Conservation (phyloP, 345 rosid genomes). For the Eucalyptus decipiens region DNA sequence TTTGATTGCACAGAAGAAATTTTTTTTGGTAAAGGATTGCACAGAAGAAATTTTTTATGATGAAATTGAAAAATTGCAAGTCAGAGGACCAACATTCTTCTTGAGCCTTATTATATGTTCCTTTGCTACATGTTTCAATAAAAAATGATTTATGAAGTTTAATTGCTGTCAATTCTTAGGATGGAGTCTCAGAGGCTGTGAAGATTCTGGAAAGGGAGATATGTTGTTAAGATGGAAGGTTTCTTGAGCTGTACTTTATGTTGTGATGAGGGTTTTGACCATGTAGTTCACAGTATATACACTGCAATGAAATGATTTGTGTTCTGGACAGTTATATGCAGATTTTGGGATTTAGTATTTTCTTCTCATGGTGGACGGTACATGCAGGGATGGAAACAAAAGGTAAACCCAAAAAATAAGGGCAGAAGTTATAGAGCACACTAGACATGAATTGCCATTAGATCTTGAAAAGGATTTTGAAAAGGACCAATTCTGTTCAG, state of each 20-base stretch:
- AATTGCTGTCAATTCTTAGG: constrained; percentile 18
- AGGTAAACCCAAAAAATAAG: neutral
- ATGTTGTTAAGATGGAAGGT: neutral
- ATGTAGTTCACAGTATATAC: neutral
- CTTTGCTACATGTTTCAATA: neutral
- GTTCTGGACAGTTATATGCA: neutral
- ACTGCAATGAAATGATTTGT: neutral
- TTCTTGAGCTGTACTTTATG: neutral
- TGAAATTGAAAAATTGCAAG: neutral
- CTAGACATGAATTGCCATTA: neutral
- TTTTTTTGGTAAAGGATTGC: neutral
- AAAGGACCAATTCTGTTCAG: neutral
- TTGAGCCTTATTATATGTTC: neutral
- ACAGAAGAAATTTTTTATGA: neutral
- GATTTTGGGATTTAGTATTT: neutral
- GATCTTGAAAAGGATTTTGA: neutral
- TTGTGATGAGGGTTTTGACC: neutral
- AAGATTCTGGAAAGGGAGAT: constrained; percentile 53
- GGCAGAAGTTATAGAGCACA: neutral
- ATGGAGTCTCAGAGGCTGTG: constrained; percentile 77
- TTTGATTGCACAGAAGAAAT: neutral
- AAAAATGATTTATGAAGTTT: neutral
- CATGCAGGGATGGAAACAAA: neutral
- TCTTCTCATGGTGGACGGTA: neutral
- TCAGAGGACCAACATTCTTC: neutral